Conservation (phyloP, 179 eudicot species). For the Actinidia chinensis region DNA sequence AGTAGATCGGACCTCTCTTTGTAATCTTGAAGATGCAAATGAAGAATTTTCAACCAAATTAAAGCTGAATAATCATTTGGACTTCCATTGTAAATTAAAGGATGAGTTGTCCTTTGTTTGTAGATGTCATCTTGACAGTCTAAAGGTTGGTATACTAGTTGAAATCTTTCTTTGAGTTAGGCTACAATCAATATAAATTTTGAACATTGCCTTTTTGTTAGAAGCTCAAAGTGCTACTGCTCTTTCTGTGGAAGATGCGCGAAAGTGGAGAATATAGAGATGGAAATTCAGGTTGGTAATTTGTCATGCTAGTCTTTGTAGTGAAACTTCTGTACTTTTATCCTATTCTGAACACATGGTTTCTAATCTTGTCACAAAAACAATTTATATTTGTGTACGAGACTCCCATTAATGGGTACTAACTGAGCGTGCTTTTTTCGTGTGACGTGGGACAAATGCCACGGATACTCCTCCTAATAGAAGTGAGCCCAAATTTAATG, state of each 20-base stretch:
- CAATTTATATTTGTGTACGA: too few relatives aligned
- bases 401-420: too few relatives aligned
- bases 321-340: background rate
- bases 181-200: constrained; percentile 13
- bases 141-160: constrained; percentile 48
- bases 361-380: too few relatives aligned
- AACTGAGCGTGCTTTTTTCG: too few relatives aligned
- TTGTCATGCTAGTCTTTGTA: background rate
- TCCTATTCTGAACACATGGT: background rate
- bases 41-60: constrained; percentile 30
- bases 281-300: constrained; percentile 57
- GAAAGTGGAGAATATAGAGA: constrained; percentile 32
- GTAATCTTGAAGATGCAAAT: constrained; percentile 22
- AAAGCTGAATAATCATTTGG: constrained; percentile 33
- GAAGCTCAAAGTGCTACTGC: constrained; percentile 42
- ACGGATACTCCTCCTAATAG: too few relatives aligned
- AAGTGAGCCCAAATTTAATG: too few relatives aligned
- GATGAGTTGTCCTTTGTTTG: constrained; percentile 42
- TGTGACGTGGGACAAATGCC: too few relatives aligned
- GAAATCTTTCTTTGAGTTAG: constrained; percentile 3
- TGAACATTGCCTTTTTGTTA: constrained; percentile 33
- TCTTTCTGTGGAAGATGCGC: constrained; percentile 36
- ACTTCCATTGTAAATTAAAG: constrained; percentile 50
- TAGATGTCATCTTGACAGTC: constrained; percentile 48
- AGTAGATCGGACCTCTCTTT: constrained; percentile 28